Base-by-base conservation (phyloP, 129 eudicot species). In the Centrapalus pauciflorus region DNA sequence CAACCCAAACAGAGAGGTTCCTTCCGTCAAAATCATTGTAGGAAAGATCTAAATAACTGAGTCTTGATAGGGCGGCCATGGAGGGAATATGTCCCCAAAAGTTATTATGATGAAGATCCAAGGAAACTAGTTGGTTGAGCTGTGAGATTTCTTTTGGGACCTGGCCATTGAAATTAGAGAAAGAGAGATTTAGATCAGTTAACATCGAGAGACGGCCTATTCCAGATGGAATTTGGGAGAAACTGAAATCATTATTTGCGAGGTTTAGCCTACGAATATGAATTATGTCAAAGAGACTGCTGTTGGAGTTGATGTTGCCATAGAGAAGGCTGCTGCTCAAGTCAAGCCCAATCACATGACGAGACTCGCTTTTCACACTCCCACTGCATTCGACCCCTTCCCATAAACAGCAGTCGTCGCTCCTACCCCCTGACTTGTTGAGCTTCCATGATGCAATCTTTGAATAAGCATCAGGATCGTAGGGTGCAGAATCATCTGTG, bases 161-260 rank as follows among this genome's bases (percentile, higher is more conserved):
- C 1, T 16, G 66, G 8, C 74, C 74, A 16, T 23, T n/a, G 17
- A 69, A 40, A 16, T 25, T 7, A 25, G 66, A 69, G 56, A 19
- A 19, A 26, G 74, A 69, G 45, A 69, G 65, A 21, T 69, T 69
- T 14, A 69, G 56, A 55, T 14, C 12, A 11, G 35, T 21, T 54
- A 73, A 41, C 27, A 23, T 24, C 21, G 46, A 19, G 55, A 64
- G 50, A 38, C 50, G 72, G 2, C 48, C 45, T 20, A 73, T 52
- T 54, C 55, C 66, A 38, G 78, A 73, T 17, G 78, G 78, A 5
- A 73, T 64, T 52, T 12, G 58, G 38, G 71, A 73, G 43, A 17
- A 28, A 27, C 40, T 10, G 28, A 73, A 73, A 33, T 73, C 23
- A 20, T 64, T 64, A 24, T 52, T 27, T 12, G 71, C 45, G 20